Conservation (phyloP, 1,284 basidiomycete species). For the Fistulina hepatica region DNA sequence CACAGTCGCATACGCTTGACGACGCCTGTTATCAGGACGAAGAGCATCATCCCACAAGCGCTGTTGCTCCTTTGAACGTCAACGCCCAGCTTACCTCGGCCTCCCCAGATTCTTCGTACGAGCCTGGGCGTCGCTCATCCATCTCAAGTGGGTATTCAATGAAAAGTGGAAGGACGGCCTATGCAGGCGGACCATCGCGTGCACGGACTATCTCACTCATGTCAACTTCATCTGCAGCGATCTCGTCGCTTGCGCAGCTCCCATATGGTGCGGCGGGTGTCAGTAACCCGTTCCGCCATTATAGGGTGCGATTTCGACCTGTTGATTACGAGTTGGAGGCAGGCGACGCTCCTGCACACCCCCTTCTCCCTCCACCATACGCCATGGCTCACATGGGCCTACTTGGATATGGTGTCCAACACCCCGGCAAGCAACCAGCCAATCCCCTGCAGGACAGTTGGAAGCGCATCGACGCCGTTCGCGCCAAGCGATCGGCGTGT, state of each 20-base stretch:
- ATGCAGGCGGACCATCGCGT: background rate
- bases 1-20: background rate
- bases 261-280: background rate
- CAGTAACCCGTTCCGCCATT: background rate
- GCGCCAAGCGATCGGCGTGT: too few relatives aligned
- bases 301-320: background rate
- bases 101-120: background rate
- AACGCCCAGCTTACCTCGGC: background rate
- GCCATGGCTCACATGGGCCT: background rate
- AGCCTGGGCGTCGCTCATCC: background rate
- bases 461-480: too few relatives aligned
- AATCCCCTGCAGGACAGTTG: too few relatives aligned
- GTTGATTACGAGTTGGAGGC: background rate
- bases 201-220: background rate
- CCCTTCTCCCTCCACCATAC: background rate
- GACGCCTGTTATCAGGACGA: background rate
- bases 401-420: too few relatives aligned
- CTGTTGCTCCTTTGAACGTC: background rate
- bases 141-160: background rate
- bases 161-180: background rate
- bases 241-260: background rate
- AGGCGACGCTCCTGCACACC: background rate
- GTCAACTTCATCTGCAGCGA: background rate
- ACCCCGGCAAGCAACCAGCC: too few relatives aligned
- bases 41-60: background rate